These are phyloP conservation scores for Withania somnifera DNA, from an alignment of 305 asterid genomes.

Conservation along the genomic window DNA sequence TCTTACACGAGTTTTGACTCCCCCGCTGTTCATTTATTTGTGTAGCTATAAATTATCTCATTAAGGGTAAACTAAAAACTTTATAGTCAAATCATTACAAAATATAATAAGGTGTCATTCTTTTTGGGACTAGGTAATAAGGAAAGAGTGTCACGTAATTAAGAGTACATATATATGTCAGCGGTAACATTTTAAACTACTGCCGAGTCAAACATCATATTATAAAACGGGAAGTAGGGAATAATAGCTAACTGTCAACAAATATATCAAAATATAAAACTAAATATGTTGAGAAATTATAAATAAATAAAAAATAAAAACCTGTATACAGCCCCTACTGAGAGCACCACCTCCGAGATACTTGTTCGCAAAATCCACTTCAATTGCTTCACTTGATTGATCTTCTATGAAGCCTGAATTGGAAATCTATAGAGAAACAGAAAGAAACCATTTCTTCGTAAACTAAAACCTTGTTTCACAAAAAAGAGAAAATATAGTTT, in stretches of 20 bases:
- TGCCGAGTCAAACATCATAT: neutral
- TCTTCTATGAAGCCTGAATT: conserved; percentile 67
- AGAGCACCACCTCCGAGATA: conserved; percentile 92
- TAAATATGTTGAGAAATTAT: neutral
- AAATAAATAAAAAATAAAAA: no score
- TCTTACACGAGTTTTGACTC: no score
- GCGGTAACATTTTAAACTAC: neutral
- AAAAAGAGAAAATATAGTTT: neutral
- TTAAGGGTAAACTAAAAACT: neutral
- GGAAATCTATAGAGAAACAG: conserved; percentile 32
- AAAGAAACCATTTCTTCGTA: neutral
- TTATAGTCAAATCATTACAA: neutral
- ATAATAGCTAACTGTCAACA: neutral
- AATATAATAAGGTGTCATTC: neutral
- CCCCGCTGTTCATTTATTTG: no score
- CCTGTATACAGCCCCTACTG: conserved; percentile 74
- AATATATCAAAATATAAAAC: neutral
- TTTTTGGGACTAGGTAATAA: neutral
- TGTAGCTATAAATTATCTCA: neutral
- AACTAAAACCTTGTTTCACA: neutral
- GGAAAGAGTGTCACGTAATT: neutral
- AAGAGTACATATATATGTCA: neutral
- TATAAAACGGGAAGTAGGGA: neutral
- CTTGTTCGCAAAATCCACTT: conserved; percentile 86
- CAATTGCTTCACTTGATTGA: conserved; percentile 56